Base-by-base conservation (phyloP, 495 filamentous ascomycete genomes). In the Amniculicola lignicola region DNA sequence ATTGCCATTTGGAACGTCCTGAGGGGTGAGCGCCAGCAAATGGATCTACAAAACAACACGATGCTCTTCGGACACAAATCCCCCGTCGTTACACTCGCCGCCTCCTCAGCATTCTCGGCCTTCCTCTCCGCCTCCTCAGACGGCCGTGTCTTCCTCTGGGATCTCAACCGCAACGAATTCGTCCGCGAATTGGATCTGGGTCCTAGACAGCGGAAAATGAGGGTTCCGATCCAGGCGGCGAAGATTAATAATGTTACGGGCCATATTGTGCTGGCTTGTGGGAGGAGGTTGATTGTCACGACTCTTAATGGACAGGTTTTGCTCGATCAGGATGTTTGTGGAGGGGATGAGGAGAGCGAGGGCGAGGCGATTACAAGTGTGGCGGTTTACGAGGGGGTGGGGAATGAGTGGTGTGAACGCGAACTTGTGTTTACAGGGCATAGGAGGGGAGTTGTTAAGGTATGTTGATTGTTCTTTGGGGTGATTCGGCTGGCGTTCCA, bases 361-460 rank as follows among this genome's bases (percentile, higher is more conserved):
- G 88, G 72, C 27, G n/a, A n/a, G n/a, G n/a, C n/a, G n/a, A 80
- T 96, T 7, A 72, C 85, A 29, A 83, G 83, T 14, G 96, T 90
- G 60, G 87, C 90, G 11, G 96, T 94, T 69, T 97, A 96, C 74
- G 91, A 98, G 68, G 93, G 93, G 0, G 77, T 82, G 0, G 85
- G 86, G 0, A 95, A 90, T 60, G 93, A 96, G 74, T 97, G 91
- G 87, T 76, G 95, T 0, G 90, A 94, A 73, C 83, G 86, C 29
- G 83, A 87, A 28, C 74, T 98, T 29, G 71, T 96, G 28, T 87
- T 98, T 43, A 97, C 92, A 0, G 93, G 93, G 0, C 94, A 96
- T 63, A 76, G 78, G 65, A 72, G 84, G 41, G 93, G 93, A 0
- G 79, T 91, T 10, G 92, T 92, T 33, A 96, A 95, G 69, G 82